phyloP scores from a whole-genome alignment of 2,329 filamentous ascomycete genomes.

The Talaromyces amestolkiae region DNA sequence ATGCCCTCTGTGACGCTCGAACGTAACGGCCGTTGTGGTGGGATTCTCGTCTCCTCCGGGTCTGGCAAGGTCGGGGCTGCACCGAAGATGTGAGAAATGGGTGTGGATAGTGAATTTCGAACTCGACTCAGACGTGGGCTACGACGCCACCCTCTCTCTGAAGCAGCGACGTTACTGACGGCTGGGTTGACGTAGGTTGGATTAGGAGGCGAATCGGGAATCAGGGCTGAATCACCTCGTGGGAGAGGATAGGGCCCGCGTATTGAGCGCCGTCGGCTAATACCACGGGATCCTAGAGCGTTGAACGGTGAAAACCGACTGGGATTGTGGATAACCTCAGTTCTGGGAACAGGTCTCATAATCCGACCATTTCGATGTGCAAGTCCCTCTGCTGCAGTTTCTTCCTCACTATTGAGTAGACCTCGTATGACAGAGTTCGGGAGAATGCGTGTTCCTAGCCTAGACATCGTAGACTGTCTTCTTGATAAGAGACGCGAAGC shows the following conservation, averaged over 20 bases:
- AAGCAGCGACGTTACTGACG: constrained; percentile 28
- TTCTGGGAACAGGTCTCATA: constrained; percentile 37
- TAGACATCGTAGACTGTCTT: constrained; percentile 49
- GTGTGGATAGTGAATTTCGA: constrained; percentile 43
- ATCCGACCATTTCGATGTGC: constrained; percentile 45
- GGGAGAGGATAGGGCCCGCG: constrained; percentile 42
- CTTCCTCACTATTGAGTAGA: constrained; percentile 46
- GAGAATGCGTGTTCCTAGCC: constrained; percentile 48
- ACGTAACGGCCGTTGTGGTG: constrained; percentile 32
- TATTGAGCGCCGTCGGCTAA: constrained; percentile 40
- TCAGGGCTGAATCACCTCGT: constrained; percentile 33
- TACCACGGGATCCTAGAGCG: constrained; percentile 39
- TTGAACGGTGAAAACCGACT: constrained; percentile 42
- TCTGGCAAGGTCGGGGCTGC: constrained; percentile 31
- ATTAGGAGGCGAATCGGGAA: constrained; percentile 30
- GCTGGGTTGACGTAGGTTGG: constrained; percentile 29
- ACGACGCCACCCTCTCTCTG: constrained; percentile 38
- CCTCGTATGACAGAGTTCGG: constrained; percentile 47
- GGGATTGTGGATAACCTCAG: constrained; percentile 33
- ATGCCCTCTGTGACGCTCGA: constrained; percentile 32
- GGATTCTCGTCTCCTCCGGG: constrained; percentile 26
- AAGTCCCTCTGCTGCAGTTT: constrained; percentile 45
- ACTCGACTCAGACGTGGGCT: constrained; percentile 43
- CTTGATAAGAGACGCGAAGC: constrained; percentile 32
- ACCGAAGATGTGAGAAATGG: constrained; percentile 46